phyloP scores from a whole-genome alignment of 495 filamentous ascomycete genomes.

The Aspergillus wentii region DNA sequence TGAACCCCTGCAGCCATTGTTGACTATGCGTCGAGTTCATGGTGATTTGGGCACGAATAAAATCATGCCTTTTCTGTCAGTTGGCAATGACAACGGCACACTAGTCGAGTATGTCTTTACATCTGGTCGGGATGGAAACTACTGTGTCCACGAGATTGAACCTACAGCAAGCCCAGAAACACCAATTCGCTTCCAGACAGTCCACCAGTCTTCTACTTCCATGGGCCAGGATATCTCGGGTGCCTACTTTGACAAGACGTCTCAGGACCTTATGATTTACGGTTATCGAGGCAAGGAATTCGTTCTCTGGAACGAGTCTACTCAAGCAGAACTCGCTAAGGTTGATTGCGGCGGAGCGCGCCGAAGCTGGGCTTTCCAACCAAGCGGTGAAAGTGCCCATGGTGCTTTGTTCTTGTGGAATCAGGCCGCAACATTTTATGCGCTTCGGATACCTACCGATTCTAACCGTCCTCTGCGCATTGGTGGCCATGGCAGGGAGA shows the following conservation, averaged over 20 bases:
- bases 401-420: constrained; percentile 49
- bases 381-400: constrained; percentile 13
- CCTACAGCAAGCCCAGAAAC: constrained; percentile 1
- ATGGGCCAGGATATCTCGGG: constrained; percentile 67
- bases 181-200: constrained; percentile 25
- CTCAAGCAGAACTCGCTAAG: constrained; percentile 56
- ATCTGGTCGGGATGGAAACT: constrained; percentile 69
- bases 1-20: constrained; percentile 16
- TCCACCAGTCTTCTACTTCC: constrained; percentile 54
- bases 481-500: constrained; percentile 84
- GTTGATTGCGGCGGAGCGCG: constrained; percentile 82
- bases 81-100: constrained; percentile 5
- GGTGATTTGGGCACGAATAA: constrained; percentile 66
- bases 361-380: constrained; percentile 60
- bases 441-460: constrained; percentile 43
- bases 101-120: constrained; percentile 45
- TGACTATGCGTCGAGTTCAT: constrained; percentile 36
- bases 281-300: constrained; percentile 79
- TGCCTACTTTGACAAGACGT: constrained; percentile 47
- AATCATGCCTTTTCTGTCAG: constrained; percentile 39
- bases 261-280: constrained; percentile 58
- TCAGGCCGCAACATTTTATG: constrained; percentile 29
- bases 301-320: constrained; percentile 70
- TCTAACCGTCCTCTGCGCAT: constrained; percentile 50
- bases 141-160: constrained; percentile 47